Evolutionary conservation across 2,329 filamentous ascomycete species (phyloP).

Genomic region (Paraconiothyrium sp.): DNA sequence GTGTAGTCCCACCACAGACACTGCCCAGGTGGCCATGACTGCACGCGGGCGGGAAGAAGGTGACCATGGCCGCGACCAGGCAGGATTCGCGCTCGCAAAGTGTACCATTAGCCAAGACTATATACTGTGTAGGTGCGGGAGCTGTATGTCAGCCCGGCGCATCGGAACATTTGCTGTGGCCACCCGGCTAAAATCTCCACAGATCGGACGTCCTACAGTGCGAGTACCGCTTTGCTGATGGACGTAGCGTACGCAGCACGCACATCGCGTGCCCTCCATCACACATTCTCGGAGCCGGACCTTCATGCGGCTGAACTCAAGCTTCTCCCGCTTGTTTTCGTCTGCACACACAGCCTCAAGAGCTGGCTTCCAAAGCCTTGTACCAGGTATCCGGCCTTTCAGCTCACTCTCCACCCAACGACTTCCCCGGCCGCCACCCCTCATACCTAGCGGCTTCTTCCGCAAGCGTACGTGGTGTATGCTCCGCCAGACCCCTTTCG

Average conservation of each 20-base stretch:
- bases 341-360: background rate
- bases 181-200: conserved; percentile 22
- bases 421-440: conserved; percentile 52
- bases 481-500: conserved; percentile 55
- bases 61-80: too few species aligned
- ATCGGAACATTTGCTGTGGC: conserved; percentile 11
- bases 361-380: background rate
- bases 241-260: background rate
- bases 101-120: background rate
- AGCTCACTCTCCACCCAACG: conserved; percentile 32
- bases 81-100: background rate
- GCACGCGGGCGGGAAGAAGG: too few species aligned
- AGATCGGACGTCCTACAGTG: conserved; percentile 1
- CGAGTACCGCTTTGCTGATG: background rate
- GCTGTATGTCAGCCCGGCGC: background rate
- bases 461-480: conserved; percentile 54
- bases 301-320: conserved; percentile 21
- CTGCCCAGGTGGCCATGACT: too few species aligned
- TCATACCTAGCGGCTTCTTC: conserved; percentile 54
- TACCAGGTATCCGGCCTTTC: background rate
- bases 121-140: too few species aligned
- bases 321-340: background rate
- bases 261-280: background rate
- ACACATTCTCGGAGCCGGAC: background rate
- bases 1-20: too few species aligned